Evolutionary conservation across 495 filamentous ascomycete genomes (phyloP), one percentile per base, ranked within the genome.

Genomic region (Penicillium odoratum): DNA sequence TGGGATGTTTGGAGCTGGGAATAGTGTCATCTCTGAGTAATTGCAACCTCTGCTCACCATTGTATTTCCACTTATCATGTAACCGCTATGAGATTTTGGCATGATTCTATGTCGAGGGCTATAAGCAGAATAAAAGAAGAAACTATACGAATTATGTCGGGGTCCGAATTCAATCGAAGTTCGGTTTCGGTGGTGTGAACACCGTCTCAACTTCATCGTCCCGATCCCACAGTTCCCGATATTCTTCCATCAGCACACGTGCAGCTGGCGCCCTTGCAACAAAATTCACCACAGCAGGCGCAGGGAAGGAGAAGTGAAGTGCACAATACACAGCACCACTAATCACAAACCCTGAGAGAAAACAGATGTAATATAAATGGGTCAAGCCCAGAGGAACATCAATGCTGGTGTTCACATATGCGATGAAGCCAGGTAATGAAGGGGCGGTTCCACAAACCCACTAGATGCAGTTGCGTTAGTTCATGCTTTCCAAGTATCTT

Each of bases 361-460:
- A 69, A 38, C 66, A 69, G 33, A 69, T 66, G 31, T 70, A 70
- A 47, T 63, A 70, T 13, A 70, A 34, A 38, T 56, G 61, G 8
- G 53, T 68, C 7, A 67, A 43, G 7, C 65, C 67, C 29, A 63
- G 31, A 2, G 67, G 62, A 0, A 70, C 65, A 4, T 45, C 16
- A n/a, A 70, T 34, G 29, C 38, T 50, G 7, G 62, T 51, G 42
- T 57, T 63, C 13, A 70, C 57, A 52, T 59, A 57, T 26, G 57
- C 61, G 31, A 68, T 38, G 47, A 70, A 70, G 7, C 67, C 67
- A 13, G 67, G 67, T 18, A 70, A 38, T 0, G 66, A 69, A 16
- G 66, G 66, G 5, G 55, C 55, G 3, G 61, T 63, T 4, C 66
- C 66, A 47, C 66, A 61, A 6, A 62, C n/a, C 66, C 66, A 69